Base-by-base conservation (phyloP, 495 filamentous ascomycete genomes). In the Chaetomium cochliodes region DNA sequence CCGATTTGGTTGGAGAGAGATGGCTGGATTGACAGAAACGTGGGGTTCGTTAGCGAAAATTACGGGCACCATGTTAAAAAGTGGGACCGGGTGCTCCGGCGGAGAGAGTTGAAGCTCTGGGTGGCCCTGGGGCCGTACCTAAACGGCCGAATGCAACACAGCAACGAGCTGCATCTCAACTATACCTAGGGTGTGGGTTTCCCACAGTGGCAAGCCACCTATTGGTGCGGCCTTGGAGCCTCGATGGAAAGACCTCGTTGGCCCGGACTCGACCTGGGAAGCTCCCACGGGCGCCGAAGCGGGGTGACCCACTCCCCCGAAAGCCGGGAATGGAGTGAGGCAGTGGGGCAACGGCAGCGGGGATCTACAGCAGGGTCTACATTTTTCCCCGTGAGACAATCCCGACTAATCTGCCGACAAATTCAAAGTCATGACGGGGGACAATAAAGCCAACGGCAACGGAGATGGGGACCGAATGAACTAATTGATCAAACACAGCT, bases 351-450 rank as follows among this genome's bases (percentile, higher is more conserved):
- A 28, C 55, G 44, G 28, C 26, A 60, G 44, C 44, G 58, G 58
- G 44, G 58, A 60, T 56, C 46, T 15, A 62, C 44, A 39, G n/a
- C 71, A 72, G 72, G 72, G 72, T 74, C 67, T 74, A 67, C 65
- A 67, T 72, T 74, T 74, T 74, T 47, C 51, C 72, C 72, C 68
- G 46, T 33, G 2, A 16, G 2, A 28, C 49, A 65, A 47, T 72
- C 60, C 67, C 67, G 70, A 67, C 26, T 16, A 44, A 73, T 74
- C 66, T 74, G 70, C 72, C 72, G 72, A 73, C 47, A 30, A n/a
- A 62, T 37, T 42, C 64, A 16, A 54, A 46, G 13, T 37, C 47
- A 23, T 37, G 15, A 37, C 18, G 22, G 23, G 58, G 13, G n/a
- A n/a, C n/a, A n/a, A n/a, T n/a, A n/a, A n/a, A n/a, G n/a, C n/a